These are phyloP conservation scores for Fusarium sp. DNA, from an alignment of 2,329 filamentous ascomycete genomes.

Conservation along the genomic window DNA sequence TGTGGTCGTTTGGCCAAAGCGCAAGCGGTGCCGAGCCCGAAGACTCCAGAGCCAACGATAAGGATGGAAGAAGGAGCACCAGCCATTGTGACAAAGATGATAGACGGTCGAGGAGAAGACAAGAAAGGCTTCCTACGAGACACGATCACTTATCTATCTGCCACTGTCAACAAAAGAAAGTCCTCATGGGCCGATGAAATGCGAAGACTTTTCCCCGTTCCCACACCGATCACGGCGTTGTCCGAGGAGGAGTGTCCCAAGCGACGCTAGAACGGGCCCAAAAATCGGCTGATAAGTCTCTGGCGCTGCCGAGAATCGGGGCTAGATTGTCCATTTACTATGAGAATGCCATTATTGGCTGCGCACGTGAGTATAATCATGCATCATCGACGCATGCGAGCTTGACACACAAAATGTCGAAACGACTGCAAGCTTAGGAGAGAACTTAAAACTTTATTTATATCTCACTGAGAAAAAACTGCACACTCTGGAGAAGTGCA, in stretches of 20 bases:
- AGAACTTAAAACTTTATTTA: conserved; percentile 31
- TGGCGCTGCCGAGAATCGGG: conserved; percentile 34
- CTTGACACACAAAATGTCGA: conserved; percentile 4
- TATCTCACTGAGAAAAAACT: conserved; percentile 26
- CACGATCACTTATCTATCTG: conserved; percentile 28
- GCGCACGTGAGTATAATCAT: conserved; percentile 7
- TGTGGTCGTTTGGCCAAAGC: conserved; percentile 70
- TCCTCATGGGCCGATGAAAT: conserved; percentile 19
- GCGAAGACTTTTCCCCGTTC: conserved; percentile 34
- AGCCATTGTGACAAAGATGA: conserved; percentile 40
- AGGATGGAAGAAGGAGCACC: conserved; percentile 61
- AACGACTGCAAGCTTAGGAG: background rate
- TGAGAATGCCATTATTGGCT: conserved; percentile 4
- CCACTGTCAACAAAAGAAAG: conserved; percentile 9
- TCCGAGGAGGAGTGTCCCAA: conserved; percentile 12
- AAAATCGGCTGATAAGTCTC: conserved; percentile 13
- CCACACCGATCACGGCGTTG: conserved; percentile 40
- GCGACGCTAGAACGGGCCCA: conserved; percentile 9
- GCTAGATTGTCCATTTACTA: conserved; percentile 8
- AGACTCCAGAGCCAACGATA: conserved; percentile 74
- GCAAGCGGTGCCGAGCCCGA: conserved; percentile 69
- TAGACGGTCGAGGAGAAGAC: conserved; percentile 11
- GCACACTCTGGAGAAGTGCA: background rate
- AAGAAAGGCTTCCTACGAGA: background rate
- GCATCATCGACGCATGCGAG: background rate